Evolutionary conservation across 768 basidiomycete genomes (phyloP).

Genomic region (Royoungia palumana): DNA sequence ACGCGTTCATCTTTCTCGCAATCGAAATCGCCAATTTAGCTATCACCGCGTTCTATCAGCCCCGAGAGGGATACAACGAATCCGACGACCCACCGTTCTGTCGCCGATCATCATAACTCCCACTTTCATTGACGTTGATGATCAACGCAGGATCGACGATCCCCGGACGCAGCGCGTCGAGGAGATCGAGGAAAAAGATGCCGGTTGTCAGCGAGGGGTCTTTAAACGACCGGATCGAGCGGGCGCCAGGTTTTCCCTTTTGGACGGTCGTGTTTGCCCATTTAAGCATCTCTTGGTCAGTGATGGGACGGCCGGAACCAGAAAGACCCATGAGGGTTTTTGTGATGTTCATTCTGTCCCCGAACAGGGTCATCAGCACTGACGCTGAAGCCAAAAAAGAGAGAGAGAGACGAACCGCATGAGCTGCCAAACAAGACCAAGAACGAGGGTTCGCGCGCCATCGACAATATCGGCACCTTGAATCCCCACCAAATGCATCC

Average conservation of each 20-base stretch:
- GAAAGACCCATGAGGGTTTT: slow-evolving; percentile 80
- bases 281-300: slow-evolving; percentile 89
- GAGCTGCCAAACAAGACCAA: slow-evolving; percentile 96
- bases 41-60: slow-evolving; percentile 29
- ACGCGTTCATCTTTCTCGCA: slow-evolving; percentile 93
- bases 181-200: slow-evolving; percentile 88
- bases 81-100: slow-evolving; percentile 71
- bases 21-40: slow-evolving; percentile 98
- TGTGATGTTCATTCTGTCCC: slow-evolving; percentile 73
- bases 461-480: slow-evolving; percentile 98
- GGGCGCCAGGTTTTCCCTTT: slow-evolving; percentile 53
- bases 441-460: slow-evolving; percentile 85
- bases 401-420: slow-evolving; percentile 63
- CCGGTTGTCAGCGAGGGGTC: slow-evolving; percentile 87
- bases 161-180: slow-evolving; percentile 88
- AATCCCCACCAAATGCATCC: slow-evolving; percentile 95
- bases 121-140: slow-evolving; percentile 52
- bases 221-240: slow-evolving; percentile 87
- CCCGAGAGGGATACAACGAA: neutral
- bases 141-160: slow-evolving; percentile 91
- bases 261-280: slow-evolving; percentile 95
- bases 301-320: slow-evolving; percentile 74
- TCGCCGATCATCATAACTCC: slow-evolving; percentile 82
- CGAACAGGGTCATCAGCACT: no score
- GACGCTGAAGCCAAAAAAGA: neutral